A percentile compares a stretch with the other conserved stretches of the same genome.
phyloP scores from a whole-genome alignment of 225 moss, liverwort and hornwort genomes.

The Neckera pumila region DNA sequence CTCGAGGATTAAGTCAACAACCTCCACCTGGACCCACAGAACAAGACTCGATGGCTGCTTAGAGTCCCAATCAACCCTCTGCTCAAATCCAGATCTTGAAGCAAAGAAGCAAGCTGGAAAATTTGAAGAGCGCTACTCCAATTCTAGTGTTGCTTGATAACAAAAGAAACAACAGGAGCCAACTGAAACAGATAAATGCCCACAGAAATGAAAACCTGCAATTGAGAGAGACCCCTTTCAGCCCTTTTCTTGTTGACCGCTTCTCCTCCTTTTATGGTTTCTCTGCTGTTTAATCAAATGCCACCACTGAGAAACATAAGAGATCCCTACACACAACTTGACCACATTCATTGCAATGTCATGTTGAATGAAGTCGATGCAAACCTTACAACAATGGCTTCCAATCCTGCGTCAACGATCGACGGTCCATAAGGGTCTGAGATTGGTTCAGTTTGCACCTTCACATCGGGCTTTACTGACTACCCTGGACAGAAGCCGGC shows the following conservation, averaged over 20 bases:
- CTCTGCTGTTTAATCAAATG: constrained; percentile 30
- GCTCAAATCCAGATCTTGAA: background rate
- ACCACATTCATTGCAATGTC: background rate
- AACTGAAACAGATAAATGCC: background rate
- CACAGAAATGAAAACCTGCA: constrained; percentile 34
- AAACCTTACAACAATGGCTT: constrained; percentile 76
- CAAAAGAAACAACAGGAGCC: background rate
- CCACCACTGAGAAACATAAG: background rate
- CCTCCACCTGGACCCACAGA: constrained; percentile 30
- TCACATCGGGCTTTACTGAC: constrained; percentile 62
- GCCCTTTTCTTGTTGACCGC: constrained; percentile 72
- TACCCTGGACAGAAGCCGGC: constrained; percentile 14
- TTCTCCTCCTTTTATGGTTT: constrained; percentile 63
- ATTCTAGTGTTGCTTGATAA: background rate
- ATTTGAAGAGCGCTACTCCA: background rate
- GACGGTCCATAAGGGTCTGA: constrained; percentile 75
- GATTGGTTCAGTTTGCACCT: constrained; percentile 62
- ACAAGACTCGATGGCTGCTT: background rate
- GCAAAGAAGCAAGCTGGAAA: background rate
- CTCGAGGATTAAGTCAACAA: constrained; percentile 53
- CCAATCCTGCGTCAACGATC: constrained; percentile 64
- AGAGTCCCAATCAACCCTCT: background rate
- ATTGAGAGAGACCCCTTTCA: constrained; percentile 57
- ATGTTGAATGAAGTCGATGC: background rate
- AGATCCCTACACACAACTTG: background rate